phyloP scores from a whole-genome alignment of 139 green algal species.

The Chlamydomonas sphaeroides region DNA sequence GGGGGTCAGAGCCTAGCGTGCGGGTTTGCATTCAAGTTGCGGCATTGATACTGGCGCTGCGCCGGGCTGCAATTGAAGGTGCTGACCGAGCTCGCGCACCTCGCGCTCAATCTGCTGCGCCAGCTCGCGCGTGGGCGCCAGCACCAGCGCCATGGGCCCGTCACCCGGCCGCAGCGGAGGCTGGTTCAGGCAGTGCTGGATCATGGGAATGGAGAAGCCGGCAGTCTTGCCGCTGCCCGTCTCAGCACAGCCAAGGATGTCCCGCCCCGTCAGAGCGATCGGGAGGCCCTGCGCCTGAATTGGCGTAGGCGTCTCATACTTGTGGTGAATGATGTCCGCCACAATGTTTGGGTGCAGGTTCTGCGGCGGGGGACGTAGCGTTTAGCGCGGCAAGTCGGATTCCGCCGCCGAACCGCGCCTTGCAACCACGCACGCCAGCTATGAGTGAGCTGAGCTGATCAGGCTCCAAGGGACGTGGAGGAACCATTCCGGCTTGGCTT shows the following conservation, averaged over 20 bases:
- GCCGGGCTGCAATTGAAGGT: too few species aligned
- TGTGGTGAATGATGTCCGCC: slow-evolving; percentile 79
- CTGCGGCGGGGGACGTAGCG: slow-evolving; percentile 47
- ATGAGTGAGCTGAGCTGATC: too few species aligned
- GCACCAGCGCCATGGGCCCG: slow-evolving; percentile 94
- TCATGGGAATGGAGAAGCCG: slow-evolving; percentile 89
- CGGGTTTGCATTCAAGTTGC: neutral
- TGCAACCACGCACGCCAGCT: too few species aligned
- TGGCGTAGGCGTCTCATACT: slow-evolving; percentile 89
- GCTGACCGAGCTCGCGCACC: too few species aligned
- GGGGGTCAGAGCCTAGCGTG: too few species aligned
- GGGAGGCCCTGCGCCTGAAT: slow-evolving; percentile 92
- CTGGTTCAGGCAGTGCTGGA: slow-evolving; percentile 86
- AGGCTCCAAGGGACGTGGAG: too few species aligned
- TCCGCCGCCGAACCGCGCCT: too few species aligned
- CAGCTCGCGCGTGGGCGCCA: slow-evolving; percentile 98
- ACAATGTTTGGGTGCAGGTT: slow-evolving; percentile 84
- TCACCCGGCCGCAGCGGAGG: slow-evolving; percentile 71
- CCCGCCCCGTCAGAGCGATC: slow-evolving; percentile 80
- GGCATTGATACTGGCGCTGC: too few species aligned
- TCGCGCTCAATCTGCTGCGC: slow-evolving; percentile 99
- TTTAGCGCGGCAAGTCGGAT: too few species aligned
- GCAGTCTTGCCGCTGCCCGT: slow-evolving; percentile 93
- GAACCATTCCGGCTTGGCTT: too few species aligned
- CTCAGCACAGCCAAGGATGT: slow-evolving; percentile 92